phyloP scores from a whole-genome alignment of 2,329 filamentous ascomycete genomes.

The Fusarium coicis region DNA sequence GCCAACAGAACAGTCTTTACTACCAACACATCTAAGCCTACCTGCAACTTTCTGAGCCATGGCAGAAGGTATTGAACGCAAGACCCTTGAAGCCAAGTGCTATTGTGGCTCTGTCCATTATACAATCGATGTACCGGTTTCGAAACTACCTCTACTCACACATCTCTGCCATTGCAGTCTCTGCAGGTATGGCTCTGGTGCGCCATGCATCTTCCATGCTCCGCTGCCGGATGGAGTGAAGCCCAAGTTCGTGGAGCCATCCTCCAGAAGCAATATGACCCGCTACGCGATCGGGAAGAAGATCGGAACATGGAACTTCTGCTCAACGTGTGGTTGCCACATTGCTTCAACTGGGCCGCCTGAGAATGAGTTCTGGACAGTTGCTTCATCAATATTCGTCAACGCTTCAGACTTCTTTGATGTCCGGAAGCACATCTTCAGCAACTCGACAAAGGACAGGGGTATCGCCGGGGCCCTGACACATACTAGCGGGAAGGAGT shows the following conservation, averaged over 20 bases:
- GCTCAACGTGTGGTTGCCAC: conserved; percentile 59
- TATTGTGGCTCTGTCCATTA: conserved; percentile 57
- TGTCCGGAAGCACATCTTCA: conserved; percentile 51
- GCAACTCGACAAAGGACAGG: conserved; percentile 49
- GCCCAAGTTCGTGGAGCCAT: conserved; percentile 55
- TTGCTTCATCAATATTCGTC: conserved; percentile 54
- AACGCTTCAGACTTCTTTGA: conserved; percentile 50
- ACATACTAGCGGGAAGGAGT: conserved; percentile 43
- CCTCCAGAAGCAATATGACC: conserved; percentile 50
- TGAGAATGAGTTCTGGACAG: conserved; percentile 50
- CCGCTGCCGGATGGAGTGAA: conserved; percentile 48
- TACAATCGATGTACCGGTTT: conserved; percentile 52
- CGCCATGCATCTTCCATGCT: conserved; percentile 56
- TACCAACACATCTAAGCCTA: background rate
- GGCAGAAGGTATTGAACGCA: conserved; percentile 36
- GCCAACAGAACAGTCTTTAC: background rate
- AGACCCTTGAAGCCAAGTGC: conserved; percentile 57
- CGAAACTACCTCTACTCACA: conserved; percentile 53
- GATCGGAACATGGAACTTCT: conserved; percentile 54
- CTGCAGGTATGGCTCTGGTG: conserved; percentile 57
- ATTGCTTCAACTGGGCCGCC: conserved; percentile 50
- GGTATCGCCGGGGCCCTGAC: conserved; percentile 53
- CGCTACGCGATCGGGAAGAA: conserved; percentile 49
- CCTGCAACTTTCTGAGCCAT: conserved; percentile 20
- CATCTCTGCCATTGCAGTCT: conserved; percentile 60